phyloP scores from a whole-genome alignment of 805 yeast species.

The Starmera pachycereana region DNA sequence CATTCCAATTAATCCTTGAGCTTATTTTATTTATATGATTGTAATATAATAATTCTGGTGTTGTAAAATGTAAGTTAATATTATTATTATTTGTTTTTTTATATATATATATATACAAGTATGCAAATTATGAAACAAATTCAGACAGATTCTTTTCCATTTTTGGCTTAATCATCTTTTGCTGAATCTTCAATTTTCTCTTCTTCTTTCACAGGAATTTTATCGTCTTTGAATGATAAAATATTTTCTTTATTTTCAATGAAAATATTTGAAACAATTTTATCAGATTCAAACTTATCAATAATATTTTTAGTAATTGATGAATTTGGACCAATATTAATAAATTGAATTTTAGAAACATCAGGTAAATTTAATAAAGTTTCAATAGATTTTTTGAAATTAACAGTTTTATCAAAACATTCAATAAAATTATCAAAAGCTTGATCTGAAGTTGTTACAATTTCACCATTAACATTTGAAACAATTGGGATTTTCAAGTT shows the following conservation, averaged over 20 bases:
- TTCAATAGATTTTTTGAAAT: constrained; percentile 29
- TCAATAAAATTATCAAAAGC: constrained; percentile 25
- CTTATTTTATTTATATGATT: constrained; percentile 27
- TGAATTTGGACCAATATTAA: constrained; percentile 18
- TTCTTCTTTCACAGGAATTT: too few relatives aligned
- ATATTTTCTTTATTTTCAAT: too few relatives aligned
- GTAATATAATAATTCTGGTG: too few relatives aligned
- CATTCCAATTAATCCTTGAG: constrained; percentile 53
- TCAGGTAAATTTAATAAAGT: constrained; percentile 3
- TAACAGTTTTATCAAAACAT: constrained; percentile 34
- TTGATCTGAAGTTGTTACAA: constrained; percentile 14
- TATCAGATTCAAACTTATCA: constrained; percentile 1
- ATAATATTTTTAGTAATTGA: constrained; percentile 10
- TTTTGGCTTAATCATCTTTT: too few relatives aligned
- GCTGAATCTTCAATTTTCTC: too few relatives aligned
- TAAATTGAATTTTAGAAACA: constrained; percentile 2
- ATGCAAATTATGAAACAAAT: too few relatives aligned
- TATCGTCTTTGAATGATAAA: too few relatives aligned
- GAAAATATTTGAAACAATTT: too few relatives aligned
- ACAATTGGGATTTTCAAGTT: constrained; percentile 24
- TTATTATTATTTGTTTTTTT: background rate
- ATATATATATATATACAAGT: background rate
- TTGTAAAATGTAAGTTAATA: too few relatives aligned
- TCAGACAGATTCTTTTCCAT: too few relatives aligned
- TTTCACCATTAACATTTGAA: constrained; percentile 25